phyloP scores from a whole-genome alignment of 2,329 filamentous ascomycete species.

The Bipolaris zeicola region DNA sequence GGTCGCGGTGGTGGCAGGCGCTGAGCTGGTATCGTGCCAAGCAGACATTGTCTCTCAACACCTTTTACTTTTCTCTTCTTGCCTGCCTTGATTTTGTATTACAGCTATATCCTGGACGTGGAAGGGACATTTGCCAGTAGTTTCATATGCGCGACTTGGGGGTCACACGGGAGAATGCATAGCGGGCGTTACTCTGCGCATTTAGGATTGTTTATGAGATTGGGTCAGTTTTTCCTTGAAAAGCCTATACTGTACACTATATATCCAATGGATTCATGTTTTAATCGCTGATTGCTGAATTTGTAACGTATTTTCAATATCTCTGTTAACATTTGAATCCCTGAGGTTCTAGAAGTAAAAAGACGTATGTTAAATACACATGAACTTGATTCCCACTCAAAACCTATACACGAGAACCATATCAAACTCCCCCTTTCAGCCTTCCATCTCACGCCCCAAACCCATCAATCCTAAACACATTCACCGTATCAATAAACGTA shows the following conservation, averaged over 20 bases:
- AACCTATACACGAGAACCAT: neutral
- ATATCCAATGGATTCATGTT: neutral
- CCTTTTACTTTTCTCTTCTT: constrained; percentile 1
- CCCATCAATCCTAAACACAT: constrained; percentile 35
- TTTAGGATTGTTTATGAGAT: constrained; percentile 1
- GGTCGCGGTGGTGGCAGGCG: constrained; percentile 35
- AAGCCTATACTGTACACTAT: constrained; percentile 4
- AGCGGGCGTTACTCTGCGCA: constrained; percentile 14
- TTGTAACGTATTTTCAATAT: neutral
- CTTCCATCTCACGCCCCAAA: constrained; percentile 10
- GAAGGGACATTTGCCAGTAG: neutral
- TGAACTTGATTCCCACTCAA: too few relatives aligned
- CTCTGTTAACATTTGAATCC: neutral
- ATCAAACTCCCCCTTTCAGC: neutral
- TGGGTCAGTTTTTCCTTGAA: neutral
- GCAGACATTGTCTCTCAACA: neutral
- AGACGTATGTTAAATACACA: too few relatives aligned
- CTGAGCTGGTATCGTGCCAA: neutral
- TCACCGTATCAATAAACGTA: constrained; percentile 48
- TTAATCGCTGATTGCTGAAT: neutral
- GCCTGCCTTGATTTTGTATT: neutral
- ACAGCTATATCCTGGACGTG: neutral
- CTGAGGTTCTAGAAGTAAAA: too few relatives aligned
- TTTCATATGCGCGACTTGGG: constrained; percentile 5
- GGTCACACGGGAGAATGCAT: constrained; percentile 12